A percentile compares a stretch with the other conserved stretches of the same genome.
phyloP scores from a whole-genome alignment of 108 stramenopile genomes.

The Craspedostauros australis region DNA sequence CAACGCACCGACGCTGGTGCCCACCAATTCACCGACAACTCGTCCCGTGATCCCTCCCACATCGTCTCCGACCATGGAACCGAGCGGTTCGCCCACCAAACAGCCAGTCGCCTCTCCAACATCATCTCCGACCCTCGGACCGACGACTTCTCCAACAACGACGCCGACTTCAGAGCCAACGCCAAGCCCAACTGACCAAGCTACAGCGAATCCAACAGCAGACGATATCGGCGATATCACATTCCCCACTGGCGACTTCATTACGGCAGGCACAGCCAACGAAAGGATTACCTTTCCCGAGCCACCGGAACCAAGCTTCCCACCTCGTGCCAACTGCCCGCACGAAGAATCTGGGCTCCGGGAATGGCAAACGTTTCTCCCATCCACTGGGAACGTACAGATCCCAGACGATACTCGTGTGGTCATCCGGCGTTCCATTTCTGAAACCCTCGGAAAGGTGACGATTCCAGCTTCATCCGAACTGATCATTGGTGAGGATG shows the following conservation, averaged over 20 bases:
- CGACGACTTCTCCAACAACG: not conserved
- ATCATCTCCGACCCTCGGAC: not conserved
- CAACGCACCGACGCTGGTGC: not conserved
- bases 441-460: not conserved
- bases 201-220: too few species aligned
- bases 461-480: constrained; percentile 1
- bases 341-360: not conserved
- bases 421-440: constrained; percentile 3
- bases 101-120: not conserved
- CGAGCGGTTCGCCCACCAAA: not conserved
- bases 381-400: constrained; percentile 9
- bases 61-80: not conserved
- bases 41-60: not conserved
- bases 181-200: too few species aligned
- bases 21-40: not conserved
- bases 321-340: constrained; percentile 1
- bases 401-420: constrained; percentile 17
- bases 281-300: not conserved
- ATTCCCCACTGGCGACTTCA: not conserved
- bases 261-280: not conserved
- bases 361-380: not conserved
- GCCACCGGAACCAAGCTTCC: not conserved
- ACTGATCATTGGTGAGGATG: constrained; percentile 32
- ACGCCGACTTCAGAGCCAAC: too few species aligned
- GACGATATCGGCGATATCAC: not conserved